A percentile compares a stretch with the other conserved stretches of the same genome.
phyloP scores from a whole-genome alignment of 2,329 filamentous ascomycete species.

The Boeremia exigua region DNA sequence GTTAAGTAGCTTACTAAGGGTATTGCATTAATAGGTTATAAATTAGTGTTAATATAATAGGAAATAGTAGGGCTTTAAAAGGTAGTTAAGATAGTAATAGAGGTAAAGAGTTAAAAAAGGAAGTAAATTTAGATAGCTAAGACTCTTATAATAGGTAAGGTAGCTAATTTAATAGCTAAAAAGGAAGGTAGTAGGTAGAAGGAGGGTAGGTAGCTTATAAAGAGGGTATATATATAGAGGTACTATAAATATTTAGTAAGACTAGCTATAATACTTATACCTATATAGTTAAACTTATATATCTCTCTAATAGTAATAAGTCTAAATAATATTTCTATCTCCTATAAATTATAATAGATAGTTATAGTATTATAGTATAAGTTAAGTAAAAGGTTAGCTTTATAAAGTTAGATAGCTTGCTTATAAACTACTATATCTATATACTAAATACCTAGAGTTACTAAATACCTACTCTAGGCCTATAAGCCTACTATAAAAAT shows the following conservation, averaged over 20 bases:
- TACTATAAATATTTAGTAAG: background rate
- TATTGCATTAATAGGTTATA: background rate
- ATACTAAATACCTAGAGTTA: too few species aligned
- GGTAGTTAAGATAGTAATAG: background rate
- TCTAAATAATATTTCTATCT: background rate
- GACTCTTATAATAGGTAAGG: background rate
- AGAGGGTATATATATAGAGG: background rate
- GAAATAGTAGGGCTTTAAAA: background rate
- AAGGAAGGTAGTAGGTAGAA: background rate
- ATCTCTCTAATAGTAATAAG: background rate
- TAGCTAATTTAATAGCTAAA: background rate
- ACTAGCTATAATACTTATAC: background rate
- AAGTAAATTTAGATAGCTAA: background rate
- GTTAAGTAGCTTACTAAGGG: background rate
- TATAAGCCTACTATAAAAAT: too few species aligned
- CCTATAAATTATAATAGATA: background rate
- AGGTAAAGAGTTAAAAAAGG: background rate
- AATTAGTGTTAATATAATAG: background rate
- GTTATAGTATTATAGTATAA: background rate
- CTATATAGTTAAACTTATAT: background rate
- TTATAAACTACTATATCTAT: background rate
- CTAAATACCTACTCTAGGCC: too few species aligned
- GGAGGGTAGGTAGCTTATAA: background rate
- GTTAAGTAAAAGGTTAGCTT: background rate
- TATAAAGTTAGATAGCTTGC: background rate